phyloP scores from a whole-genome alignment of 2,329 filamentous ascomycete species.

The Phoma sp. region DNA sequence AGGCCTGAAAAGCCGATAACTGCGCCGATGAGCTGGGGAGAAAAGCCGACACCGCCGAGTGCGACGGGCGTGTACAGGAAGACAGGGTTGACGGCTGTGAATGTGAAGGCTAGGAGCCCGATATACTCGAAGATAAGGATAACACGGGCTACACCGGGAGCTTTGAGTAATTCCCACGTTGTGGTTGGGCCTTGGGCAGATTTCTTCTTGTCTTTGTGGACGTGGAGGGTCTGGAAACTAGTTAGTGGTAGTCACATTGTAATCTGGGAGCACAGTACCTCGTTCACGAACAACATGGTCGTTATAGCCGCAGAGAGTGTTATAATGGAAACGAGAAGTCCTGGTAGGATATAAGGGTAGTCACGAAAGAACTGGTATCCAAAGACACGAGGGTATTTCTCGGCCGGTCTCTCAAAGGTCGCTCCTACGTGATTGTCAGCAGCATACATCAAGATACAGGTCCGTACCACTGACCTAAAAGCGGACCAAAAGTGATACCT shows the following conservation, averaged over 20 bases:
- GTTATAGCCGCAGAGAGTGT: conserved; percentile 62
- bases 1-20: conserved; percentile 71
- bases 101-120: conserved; percentile 73
- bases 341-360: conserved; percentile 72
- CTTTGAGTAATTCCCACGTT: conserved; percentile 63
- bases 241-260: conserved; percentile 2
- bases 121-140: conserved; percentile 71
- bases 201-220: conserved; percentile 29
- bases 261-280: conserved; percentile 49
- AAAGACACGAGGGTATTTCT: conserved; percentile 68
- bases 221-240: conserved; percentile 40
- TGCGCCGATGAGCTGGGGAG: conserved; percentile 68
- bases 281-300: conserved; percentile 66
- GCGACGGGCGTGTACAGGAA: conserved; percentile 70
- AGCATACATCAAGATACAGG: not conserved
- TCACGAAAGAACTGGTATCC: conserved; percentile 64
- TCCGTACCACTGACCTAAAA: conserved; percentile 55
- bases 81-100: conserved; percentile 73
- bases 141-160: conserved; percentile 71
- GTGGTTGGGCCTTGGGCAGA: conserved; percentile 49
- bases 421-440: conserved; percentile 61
- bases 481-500: conserved; percentile 75
- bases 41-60: conserved; percentile 72
- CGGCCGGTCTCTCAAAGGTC: conserved; percentile 70
- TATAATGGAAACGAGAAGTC: conserved; percentile 64